Evolutionary conservation across 2,329 filamentous ascomycete species (phyloP).

Genomic region (Zelopaecilomyces penicillatus): DNA sequence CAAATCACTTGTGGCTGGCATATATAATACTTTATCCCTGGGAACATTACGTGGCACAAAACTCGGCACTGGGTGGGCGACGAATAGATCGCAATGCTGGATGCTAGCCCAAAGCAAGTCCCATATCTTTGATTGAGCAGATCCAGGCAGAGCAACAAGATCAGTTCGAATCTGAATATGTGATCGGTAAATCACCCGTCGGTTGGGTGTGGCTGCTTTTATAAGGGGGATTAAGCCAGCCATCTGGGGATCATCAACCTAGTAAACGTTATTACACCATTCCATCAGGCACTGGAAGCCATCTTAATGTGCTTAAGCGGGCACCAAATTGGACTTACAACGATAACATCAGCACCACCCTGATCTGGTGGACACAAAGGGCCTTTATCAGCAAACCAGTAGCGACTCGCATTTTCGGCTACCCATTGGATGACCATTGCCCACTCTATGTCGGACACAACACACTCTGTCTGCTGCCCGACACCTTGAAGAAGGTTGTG

Average conservation of each 20-base stretch:
- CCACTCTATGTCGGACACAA: slow-evolving; percentile 56
- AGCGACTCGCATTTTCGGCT: slow-evolving; percentile 61
- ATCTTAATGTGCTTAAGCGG: background rate
- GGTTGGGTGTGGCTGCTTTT: slow-evolving; percentile 60
- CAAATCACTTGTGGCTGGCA: slow-evolving; percentile 76
- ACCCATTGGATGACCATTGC: slow-evolving; percentile 63
- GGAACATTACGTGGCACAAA: slow-evolving; percentile 67
- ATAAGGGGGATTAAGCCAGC: slow-evolving; percentile 67
- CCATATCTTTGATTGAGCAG: slow-evolving; percentile 68
- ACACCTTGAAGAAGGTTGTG: slow-evolving; percentile 86
- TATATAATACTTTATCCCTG: slow-evolving; percentile 58
- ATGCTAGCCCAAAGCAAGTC: slow-evolving; percentile 66
- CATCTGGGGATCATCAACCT: slow-evolving; percentile 81
- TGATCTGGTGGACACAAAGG: slow-evolving; percentile 56
- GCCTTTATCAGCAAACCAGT: slow-evolving; percentile 62
- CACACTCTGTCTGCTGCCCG: slow-evolving; percentile 48
- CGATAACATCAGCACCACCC: slow-evolving; percentile 67
- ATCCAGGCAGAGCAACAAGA: slow-evolving; percentile 52
- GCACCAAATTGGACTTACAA: slow-evolving; percentile 34
- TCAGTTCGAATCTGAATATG: slow-evolving; percentile 79
- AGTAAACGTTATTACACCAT: background rate
- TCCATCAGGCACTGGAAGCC: too few species aligned
- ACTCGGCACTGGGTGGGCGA: slow-evolving; percentile 68
- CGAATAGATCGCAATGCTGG: slow-evolving; percentile 65
- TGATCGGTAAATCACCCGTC: slow-evolving; percentile 71